Evolutionary conservation across 2,329 filamentous ascomycete species (phyloP), one percentile per base, ranked within the genome.

Genomic region (Periconia sp.): DNA sequence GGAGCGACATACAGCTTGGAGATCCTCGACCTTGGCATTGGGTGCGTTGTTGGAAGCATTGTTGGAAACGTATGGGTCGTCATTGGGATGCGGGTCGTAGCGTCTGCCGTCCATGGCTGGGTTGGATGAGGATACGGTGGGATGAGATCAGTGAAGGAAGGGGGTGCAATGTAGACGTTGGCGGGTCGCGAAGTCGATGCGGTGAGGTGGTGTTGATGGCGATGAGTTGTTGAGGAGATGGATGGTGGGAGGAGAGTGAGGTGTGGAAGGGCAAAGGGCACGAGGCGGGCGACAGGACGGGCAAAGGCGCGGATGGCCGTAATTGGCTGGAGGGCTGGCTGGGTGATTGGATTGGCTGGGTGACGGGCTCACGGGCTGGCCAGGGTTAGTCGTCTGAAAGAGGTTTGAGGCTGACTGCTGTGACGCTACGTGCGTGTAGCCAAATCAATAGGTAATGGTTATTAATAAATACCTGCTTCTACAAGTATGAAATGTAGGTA

Each of bases 11-110:
- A 96, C 91, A 78, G 88, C 88, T 84, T 96, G 91, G 64, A 96
- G 83, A 61, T 88, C 89, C 55, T 84, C 83, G 52, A 64, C 68
- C 66, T 62, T 79, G 73, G 57, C 70, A 63, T 74, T 66, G 66
- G 55, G 60, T 83, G 76, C 68, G 61, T 54, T 54, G 54, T n/a
- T n/a, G n/a, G n/a, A n/a, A 54, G 63, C 63, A 61, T 66, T 69
- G 76, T 82, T 81, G 71, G 91, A 91, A 76, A 93, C 92, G 79
- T 94, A 95, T 59, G 91, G 91, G 78, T 95, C 91, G 77, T 95
- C n/a, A n/a, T n/a, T n/a, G n/a, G n/a, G n/a, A n/a, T n/a, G n/a
- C 60, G 91, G 91, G 78, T 95, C 91, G 77, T 95, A 95, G 64
- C 90, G 90, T 66, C 77, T 78, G 69, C 79, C 80, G 73, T 81